Conservation (phyloP, 176 grass and related monocot species). For the Carex scoparia region DNA sequence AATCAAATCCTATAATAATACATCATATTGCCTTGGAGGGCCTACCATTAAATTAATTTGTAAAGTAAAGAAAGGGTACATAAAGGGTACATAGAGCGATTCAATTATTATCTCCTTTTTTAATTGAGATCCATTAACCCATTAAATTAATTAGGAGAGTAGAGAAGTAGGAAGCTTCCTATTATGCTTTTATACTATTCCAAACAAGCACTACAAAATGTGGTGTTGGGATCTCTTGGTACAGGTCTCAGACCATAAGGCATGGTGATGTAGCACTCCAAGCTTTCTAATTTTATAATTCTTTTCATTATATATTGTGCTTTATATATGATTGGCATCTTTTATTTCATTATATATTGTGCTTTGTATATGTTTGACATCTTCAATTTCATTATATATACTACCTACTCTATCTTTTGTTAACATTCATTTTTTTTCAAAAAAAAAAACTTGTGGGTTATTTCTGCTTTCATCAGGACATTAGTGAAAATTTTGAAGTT, state of each 20-base stretch:
- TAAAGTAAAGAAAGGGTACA: background rate
- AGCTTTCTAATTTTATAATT: background rate
- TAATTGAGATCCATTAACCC: background rate
- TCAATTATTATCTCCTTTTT: background rate
- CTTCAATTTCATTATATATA: background rate
- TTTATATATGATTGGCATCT: background rate
- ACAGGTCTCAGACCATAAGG: conserved; percentile 3
- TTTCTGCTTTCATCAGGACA: background rate
- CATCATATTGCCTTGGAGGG: background rate
- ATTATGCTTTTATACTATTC: background rate
- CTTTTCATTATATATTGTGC: background rate
- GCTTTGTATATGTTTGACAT: background rate
- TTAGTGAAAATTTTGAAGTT: too few relatives aligned
- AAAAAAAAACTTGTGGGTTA: background rate
- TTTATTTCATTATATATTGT: background rate
- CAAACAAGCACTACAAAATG: background rate
- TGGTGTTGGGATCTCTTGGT: background rate
- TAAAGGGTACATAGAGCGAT: background rate
- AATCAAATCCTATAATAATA: background rate
- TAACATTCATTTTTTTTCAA: background rate
- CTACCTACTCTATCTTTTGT: background rate
- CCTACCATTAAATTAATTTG: conserved; percentile 4
- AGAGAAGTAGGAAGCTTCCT: conserved; percentile 12
- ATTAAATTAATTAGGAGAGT: background rate
- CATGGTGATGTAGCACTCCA: background rate